phyloP scores from a whole-genome alignment of 306 rosid species.

The Morella rubra region DNA sequence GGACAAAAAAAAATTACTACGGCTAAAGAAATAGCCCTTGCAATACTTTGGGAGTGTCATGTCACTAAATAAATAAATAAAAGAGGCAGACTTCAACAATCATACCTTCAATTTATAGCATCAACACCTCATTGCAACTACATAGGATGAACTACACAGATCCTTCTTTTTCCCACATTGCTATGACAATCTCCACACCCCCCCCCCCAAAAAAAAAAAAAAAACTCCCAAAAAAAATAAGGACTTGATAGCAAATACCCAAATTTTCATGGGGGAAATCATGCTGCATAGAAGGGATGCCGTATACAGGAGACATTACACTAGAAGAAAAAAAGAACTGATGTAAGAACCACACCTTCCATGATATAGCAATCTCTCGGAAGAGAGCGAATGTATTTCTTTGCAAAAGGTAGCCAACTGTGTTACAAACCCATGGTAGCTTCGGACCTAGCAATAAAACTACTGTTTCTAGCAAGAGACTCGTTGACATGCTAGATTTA shows the following conservation, averaged over 20 bases:
- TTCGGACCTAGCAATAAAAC: conserved; percentile 62
- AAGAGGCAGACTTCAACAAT: neutral
- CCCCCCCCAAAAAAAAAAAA: neutral
- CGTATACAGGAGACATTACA: conserved; percentile 11
- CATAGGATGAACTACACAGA: neutral
- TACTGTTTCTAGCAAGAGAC: conserved; percentile 66
- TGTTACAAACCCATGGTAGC: conserved; percentile 88
- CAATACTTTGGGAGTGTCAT: neutral
- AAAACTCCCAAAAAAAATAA: no score
- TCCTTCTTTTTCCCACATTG: neutral
- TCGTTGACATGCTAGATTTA: conserved; percentile 47
- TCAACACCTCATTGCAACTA: neutral
- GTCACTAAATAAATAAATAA: neutral
- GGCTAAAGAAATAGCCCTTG: neutral
- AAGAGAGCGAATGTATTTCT: conserved; percentile 60
- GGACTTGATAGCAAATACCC: neutral
- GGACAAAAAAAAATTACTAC: neutral
- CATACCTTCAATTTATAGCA: neutral
- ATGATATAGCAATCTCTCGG: conserved; percentile 70
- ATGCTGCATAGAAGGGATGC: neutral
- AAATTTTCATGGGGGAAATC: neutral
- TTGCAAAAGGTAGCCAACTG: conserved; percentile 64
- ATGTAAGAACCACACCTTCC: conserved; percentile 54
- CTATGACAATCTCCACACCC: neutral
- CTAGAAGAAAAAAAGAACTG: neutral